Conservation (phyloP, 495 filamentous ascomycete genomes). For the Tuber umbilicatum region DNA sequence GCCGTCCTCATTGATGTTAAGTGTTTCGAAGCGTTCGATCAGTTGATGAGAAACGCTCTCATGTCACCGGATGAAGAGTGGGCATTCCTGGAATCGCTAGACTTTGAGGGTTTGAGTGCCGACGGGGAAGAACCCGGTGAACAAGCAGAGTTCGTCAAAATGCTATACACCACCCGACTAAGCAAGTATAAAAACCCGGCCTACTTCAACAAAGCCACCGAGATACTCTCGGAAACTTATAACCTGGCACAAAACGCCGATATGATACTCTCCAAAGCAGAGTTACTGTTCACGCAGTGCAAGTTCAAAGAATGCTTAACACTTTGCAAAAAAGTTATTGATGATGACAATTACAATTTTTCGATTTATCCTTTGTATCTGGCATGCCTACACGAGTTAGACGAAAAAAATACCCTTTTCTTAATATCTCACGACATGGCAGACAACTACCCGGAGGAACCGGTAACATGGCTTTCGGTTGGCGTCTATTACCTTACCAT, state of each 20-base stretch:
- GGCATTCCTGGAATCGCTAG: constrained; percentile 80
- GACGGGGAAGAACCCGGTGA: constrained; percentile 35
- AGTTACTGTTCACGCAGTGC: constrained; percentile 90
- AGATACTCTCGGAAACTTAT: constrained; percentile 87
- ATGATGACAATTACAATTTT: constrained; percentile 79
- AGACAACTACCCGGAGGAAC: constrained; percentile 83
- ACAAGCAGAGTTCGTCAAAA: constrained; percentile 76
- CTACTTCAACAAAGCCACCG: constrained; percentile 76
- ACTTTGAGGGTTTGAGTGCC: constrained; percentile 77
- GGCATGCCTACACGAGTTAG: constrained; percentile 83
- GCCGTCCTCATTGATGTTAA: constrained; percentile 95
- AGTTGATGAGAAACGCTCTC: constrained; percentile 92
- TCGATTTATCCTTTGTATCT: constrained; percentile 82
- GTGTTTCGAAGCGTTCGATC: constrained; percentile 96
- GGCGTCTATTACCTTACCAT: constrained; percentile 91
- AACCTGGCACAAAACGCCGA: constrained; percentile 82
- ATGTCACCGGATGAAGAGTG: constrained; percentile 98
- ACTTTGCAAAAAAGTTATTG: constrained; percentile 74
- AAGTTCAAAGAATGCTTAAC: constrained; percentile 78
- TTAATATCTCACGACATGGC: constrained; percentile 90
- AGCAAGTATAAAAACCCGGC: constrained; percentile 90
- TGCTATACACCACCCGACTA: constrained; percentile 93
- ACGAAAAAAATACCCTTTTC: constrained; percentile 79
- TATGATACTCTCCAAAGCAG: constrained; percentile 83
- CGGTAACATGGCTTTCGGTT: constrained; percentile 86